phyloP scores from a whole-genome alignment of 345 rosid species.

The Xanthoceras sorbifolium region DNA sequence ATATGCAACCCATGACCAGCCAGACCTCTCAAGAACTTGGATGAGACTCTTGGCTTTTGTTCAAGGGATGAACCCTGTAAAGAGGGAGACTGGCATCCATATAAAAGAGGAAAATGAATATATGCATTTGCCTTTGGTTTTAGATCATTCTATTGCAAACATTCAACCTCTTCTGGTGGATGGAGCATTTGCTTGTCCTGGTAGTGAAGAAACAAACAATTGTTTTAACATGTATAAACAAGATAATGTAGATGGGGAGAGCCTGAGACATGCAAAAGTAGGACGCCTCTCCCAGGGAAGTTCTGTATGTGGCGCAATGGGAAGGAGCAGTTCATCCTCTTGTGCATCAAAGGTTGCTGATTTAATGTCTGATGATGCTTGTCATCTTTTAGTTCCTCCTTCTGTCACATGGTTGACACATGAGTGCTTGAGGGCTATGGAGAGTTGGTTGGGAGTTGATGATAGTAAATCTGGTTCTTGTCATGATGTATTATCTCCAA shows the following conservation, averaged over 20 bases:
- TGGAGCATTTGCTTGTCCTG: constrained; percentile 67
- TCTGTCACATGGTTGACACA: constrained; percentile 57
- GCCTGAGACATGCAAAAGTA: constrained; percentile 76
- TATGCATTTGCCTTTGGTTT: constrained; percentile 54
- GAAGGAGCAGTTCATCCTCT: constrained; percentile 43
- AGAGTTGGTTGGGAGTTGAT: constrained; percentile 64
- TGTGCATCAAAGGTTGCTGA: constrained; percentile 43
- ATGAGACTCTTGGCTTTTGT: constrained; percentile 71
- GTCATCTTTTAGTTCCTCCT: constrained; percentile 47
- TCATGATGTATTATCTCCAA: constrained; percentile 33
- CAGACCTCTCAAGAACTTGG: constrained; percentile 71
- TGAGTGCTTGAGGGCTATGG: constrained; percentile 80
- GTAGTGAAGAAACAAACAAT: constrained; percentile 40
- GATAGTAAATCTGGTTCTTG: constrained; percentile 48
- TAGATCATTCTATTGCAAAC: constrained; percentile 61
- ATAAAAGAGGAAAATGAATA: constrained; percentile 73
- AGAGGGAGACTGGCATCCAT: constrained; percentile 83
- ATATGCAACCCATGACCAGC: constrained; percentile 59
- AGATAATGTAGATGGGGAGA: constrained; percentile 53
- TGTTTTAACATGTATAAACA: constrained; percentile 32
- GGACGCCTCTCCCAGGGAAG: constrained; percentile 77
- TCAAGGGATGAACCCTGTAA: constrained; percentile 84
- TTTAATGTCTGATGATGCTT: constrained; percentile 31
- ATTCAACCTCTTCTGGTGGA: constrained; percentile 76
- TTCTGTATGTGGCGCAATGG: constrained; percentile 59